Conservation (phyloP, 352 stramenopile species). For the Phytopythium vexans region DNA sequence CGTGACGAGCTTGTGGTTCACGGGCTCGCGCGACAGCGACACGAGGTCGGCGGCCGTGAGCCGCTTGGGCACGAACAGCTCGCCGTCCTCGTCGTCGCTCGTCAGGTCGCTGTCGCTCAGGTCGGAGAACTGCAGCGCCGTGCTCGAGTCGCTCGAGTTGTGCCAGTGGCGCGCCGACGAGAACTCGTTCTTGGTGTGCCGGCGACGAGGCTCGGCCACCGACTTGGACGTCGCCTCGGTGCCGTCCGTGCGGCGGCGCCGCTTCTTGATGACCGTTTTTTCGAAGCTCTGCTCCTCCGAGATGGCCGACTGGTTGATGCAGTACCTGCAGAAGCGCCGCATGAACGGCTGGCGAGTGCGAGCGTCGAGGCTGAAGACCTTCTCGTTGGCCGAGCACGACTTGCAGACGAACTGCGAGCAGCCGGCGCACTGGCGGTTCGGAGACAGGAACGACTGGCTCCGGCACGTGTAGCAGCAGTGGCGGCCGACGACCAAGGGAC, state of each 20-base stretch:
- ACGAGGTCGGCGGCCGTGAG: conserved; percentile 5
- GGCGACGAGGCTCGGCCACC: conserved; percentile 5
- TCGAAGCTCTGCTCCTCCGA: conserved; percentile 29
- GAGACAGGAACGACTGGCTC: conserved; percentile 33
- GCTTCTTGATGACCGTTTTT: conserved; percentile 18
- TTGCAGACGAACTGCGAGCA: conserved; percentile 49
- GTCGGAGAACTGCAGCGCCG: neutral
- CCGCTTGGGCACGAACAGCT: neutral
- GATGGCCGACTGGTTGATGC: conserved; percentile 34
- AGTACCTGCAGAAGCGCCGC: conserved; percentile 45
- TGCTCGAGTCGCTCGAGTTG: neutral
- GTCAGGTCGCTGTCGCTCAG: conserved; percentile 3
- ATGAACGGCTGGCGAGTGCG: conserved; percentile 29
- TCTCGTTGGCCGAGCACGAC: conserved; percentile 41
- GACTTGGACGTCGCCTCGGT: conserved; percentile 17
- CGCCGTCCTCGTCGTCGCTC: neutral
- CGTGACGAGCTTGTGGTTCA: neutral
- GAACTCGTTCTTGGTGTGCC: neutral
- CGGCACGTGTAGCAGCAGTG: conserved; percentile 40
- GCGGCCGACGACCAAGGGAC: neutral
- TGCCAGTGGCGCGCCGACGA: conserved; percentile 5
- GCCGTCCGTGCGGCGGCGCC: conserved; percentile 6
- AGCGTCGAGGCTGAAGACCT: conserved; percentile 41
- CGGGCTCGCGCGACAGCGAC: conserved; percentile 1
- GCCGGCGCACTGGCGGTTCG: conserved; percentile 32